A percentile compares a stretch with the other conserved stretches of the same genome.
These are phyloP conservation scores for Entoloma clypeatum DNA, from an alignment of 1,284 basidiomycete species.

Conservation along the genomic window DNA sequence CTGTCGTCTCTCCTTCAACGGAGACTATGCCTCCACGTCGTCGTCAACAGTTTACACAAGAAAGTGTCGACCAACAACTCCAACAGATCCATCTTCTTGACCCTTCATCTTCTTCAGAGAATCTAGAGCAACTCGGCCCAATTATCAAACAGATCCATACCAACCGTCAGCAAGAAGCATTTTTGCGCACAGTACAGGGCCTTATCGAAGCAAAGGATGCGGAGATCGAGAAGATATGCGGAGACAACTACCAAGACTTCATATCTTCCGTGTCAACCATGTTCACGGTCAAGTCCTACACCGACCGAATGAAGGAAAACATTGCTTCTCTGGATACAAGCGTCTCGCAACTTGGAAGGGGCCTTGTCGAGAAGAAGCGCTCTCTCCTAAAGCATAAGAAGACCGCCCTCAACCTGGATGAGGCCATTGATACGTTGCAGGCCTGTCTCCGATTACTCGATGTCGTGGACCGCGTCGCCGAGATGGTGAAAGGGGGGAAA, in stretches of 20 bases:
- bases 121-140: constrained; percentile 89
- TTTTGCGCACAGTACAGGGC: constrained; percentile 80
- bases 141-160: constrained; percentile 92
- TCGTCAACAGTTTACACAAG: constrained; percentile 71
- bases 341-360: constrained; percentile 76
- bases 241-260: constrained; percentile 97
- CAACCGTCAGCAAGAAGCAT: constrained; percentile 87
- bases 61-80: constrained; percentile 78
- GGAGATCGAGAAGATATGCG: constrained; percentile 95
- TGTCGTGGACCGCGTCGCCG: constrained; percentile 89
- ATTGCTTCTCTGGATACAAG: constrained; percentile 68
- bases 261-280: constrained; percentile 94
- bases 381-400: constrained; percentile 86
- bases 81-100: constrained; percentile 86
- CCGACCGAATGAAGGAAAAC: constrained; percentile 76
- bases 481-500: constrained; percentile 89
- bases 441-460: constrained; percentile 90
- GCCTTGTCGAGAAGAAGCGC: constrained; percentile 89
- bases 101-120: constrained; percentile 82
- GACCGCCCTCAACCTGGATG: constrained; percentile 90
- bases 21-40: constrained; percentile 66
- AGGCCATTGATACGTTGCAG: constrained; percentile 93
- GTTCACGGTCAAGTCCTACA: constrained; percentile 90
- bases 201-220: constrained; percentile 92
- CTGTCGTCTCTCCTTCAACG: constrained; percentile 22